These are phyloP conservation scores for Neoboletus brunneissimus DNA, from an alignment of 768 basidiomycete species.

Conservation along the genomic window DNA sequence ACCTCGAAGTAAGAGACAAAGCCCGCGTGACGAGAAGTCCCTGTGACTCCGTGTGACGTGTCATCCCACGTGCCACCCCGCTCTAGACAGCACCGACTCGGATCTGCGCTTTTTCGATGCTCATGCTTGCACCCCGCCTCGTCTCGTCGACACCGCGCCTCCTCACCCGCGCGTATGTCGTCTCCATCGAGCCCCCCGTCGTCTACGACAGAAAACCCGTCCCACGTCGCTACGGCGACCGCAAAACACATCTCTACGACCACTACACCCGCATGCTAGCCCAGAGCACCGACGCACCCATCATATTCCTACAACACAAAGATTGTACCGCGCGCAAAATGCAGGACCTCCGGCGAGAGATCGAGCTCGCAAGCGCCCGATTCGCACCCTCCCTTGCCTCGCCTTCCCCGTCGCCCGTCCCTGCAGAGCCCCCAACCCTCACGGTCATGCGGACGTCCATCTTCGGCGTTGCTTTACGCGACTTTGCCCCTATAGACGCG, in stretches of 20 bases:
- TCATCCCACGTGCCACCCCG: background rate
- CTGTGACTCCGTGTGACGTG: constrained; percentile 27
- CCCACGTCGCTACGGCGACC: constrained; percentile 70
- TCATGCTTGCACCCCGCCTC: constrained; percentile 13
- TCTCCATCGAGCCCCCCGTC: constrained; percentile 53
- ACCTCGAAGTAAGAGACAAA: constrained; percentile 21
- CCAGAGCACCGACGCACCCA: constrained; percentile 51
- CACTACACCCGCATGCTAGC: constrained; percentile 74
- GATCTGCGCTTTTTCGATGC: background rate
- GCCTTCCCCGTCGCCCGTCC: constrained; percentile 33
- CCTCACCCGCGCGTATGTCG: constrained; percentile 47
- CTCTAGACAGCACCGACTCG: background rate
- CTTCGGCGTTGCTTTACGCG: constrained; percentile 73
- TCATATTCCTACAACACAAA: constrained; percentile 77
- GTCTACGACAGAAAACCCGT: constrained; percentile 50
- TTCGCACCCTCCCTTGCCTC: constrained; percentile 29
- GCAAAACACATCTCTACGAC: constrained; percentile 79
- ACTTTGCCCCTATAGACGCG: constrained; percentile 50
- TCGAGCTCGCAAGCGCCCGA: constrained; percentile 53
- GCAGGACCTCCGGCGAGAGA: constrained; percentile 65
- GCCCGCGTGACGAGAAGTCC: constrained; percentile 22
- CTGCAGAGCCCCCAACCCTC: constrained; percentile 47
- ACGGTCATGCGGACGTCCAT: constrained; percentile 75
- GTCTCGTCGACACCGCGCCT: constrained; percentile 12
- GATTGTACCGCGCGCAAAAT: constrained; percentile 71